These are phyloP conservation scores for Sambucus nigra DNA, from an alignment of 129 eudicot species.

Conservation along the genomic window DNA sequence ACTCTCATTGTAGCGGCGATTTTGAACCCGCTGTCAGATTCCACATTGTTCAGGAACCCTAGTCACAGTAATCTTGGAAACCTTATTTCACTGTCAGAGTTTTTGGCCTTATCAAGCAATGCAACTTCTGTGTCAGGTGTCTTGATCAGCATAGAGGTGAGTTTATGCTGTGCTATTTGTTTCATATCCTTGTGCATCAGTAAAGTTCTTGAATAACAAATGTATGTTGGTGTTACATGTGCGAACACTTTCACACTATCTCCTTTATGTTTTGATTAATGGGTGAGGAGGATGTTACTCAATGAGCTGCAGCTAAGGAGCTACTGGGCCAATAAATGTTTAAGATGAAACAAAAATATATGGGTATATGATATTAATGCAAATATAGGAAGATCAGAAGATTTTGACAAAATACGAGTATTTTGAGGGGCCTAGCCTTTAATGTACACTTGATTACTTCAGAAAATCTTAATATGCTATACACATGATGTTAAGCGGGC, in stretches of 20 bases:
- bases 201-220: no score
- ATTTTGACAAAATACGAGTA: no score
- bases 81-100: constrained; percentile 41
- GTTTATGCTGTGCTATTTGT: constrained; percentile 14
- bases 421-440: no score
- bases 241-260: not conserved
- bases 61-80: constrained; percentile 38
- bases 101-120: constrained; percentile 61
- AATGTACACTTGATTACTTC: no score
- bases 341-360: no score
- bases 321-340: no score
- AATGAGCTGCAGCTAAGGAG: no score
- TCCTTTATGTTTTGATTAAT: constrained; percentile 1
- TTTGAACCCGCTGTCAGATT: constrained; percentile 24
- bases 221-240: no score
- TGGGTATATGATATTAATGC: no score
- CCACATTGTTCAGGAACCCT: constrained; percentile 47
- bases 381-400: no score
- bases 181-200: not conserved
- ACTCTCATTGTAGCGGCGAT: constrained; percentile 51
- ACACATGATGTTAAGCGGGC: no score
- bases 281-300: not conserved
- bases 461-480: no score
- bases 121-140: constrained; percentile 71
- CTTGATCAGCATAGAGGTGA: constrained; percentile 76